A percentile compares a stretch with the other conserved stretches of the same genome.
These are phyloP conservation scores for Debaryomyces castellii DNA, from an alignment of 805 yeast species.

Conservation along the genomic window DNA sequence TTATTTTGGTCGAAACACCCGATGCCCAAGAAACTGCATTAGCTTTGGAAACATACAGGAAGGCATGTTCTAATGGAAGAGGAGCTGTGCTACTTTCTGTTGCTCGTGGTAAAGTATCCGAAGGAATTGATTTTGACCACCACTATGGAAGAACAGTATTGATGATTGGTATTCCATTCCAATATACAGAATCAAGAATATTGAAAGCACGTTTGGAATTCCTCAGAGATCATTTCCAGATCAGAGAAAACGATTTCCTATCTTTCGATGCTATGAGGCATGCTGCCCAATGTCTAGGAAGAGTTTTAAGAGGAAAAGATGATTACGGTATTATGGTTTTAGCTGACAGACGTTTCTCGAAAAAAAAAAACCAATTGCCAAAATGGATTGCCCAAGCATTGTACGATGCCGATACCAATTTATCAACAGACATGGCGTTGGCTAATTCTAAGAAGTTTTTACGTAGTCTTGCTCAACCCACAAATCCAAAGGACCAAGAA, in stretches of 20 bases:
- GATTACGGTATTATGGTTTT: conserved; percentile 98
- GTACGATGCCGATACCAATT: conserved; percentile 84
- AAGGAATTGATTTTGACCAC: conserved; percentile 98
- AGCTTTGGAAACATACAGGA: conserved; percentile 92
- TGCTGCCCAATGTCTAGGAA: conserved; percentile 97
- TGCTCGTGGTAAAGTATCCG: conserved; percentile 98
- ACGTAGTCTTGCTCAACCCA: conserved; percentile 92
- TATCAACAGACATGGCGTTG: conserved; percentile 96
- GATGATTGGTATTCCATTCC: conserved; percentile 99
- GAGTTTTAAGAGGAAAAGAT: conserved; percentile 96
- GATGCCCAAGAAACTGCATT: conserved; percentile 98
- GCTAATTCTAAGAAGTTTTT: conserved; percentile 91
- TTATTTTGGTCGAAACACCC: conserved; percentile 95
- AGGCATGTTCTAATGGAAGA: conserved; percentile 95
- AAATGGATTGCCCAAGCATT: conserved; percentile 96
- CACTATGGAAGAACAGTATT: conserved; percentile 96
- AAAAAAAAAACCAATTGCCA: conserved; percentile 85
- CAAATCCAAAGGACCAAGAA: conserved; percentile 84
- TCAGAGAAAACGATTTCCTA: conserved; percentile 88
- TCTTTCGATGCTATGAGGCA: conserved; percentile 99
- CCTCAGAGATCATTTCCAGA: conserved; percentile 87
- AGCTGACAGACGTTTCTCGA: conserved; percentile 89
- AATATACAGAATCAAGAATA: conserved; percentile 95
- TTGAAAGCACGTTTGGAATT: conserved; percentile 93
- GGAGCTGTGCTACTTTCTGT: conserved; percentile 96